Evolutionary conservation across 768 basidiomycete species (phyloP).

Genomic region (Naganishia randhawae): DNA sequence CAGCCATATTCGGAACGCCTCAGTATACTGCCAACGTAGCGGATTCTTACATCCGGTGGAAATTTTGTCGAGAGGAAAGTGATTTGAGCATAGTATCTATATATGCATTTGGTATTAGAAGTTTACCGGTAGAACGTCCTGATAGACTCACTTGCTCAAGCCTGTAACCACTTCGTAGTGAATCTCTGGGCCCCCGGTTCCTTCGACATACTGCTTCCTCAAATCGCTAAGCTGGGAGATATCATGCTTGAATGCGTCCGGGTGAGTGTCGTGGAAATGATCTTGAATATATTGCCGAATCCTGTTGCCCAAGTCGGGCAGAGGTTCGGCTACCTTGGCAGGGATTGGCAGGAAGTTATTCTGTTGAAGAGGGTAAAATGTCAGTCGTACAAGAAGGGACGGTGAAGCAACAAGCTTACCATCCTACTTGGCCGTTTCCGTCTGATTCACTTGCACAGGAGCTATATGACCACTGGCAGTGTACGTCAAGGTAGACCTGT

Average conservation of each 20-base stretch:
- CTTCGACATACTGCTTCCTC: constrained; percentile 59
- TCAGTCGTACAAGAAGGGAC: neutral
- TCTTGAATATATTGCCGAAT: constrained; percentile 65
- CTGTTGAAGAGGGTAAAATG: constrained; percentile 29
- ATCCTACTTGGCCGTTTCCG: too few species aligned
- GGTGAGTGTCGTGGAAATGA: constrained; percentile 66
- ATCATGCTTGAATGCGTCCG: constrained; percentile 78
- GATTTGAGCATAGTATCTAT: constrained; percentile 87
- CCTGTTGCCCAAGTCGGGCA: constrained; percentile 39
- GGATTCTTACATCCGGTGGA: constrained; percentile 65
- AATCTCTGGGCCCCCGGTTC: constrained; percentile 59
- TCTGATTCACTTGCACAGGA: too few species aligned
- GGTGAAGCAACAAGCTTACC: neutral
- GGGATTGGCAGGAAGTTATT: constrained; percentile 49
- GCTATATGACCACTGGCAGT: too few species aligned
- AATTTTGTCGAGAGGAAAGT: constrained; percentile 77
- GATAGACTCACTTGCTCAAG: constrained; percentile 60
- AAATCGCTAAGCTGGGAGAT: constrained; percentile 67
- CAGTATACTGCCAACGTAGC: neutral
- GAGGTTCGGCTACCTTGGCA: constrained; percentile 42
- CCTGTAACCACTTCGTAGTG: constrained; percentile 46
- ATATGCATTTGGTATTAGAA: neutral
- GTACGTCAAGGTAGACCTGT: too few species aligned
- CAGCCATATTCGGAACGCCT: neutral
- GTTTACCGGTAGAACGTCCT: too few species aligned